Percentiles rank a stretch among this genome's conserved stretches.
Conservation (phyloP, 495 filamentous ascomycete species). For the Neurospora terricola region DNA sequence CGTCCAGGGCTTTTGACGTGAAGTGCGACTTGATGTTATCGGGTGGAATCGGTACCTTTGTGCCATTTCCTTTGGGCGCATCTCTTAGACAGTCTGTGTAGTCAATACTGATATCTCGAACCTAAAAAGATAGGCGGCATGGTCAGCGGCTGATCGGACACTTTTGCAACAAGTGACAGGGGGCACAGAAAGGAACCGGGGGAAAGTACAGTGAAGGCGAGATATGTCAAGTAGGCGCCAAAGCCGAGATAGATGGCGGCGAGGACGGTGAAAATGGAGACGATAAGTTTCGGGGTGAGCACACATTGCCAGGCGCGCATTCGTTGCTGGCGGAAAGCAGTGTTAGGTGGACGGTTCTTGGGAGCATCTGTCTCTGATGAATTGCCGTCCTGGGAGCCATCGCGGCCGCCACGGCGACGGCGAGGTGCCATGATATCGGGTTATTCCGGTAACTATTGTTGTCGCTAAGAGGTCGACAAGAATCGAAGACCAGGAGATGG, state of each 20-base stretch:
- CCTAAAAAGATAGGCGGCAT: conserved; percentile 38
- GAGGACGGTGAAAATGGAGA: conserved; percentile 26
- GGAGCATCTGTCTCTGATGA: conserved; percentile 14
- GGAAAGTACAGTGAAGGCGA: conserved; percentile 20
- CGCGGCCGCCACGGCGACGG: conserved; percentile 21
- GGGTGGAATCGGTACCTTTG: conserved; percentile 34
- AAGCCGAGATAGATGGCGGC: conserved; percentile 26
- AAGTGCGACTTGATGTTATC: conserved; percentile 56
- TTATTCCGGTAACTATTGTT: background rate
- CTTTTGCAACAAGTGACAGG: background rate
- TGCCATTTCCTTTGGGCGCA: conserved; percentile 31
- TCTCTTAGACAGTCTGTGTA: conserved; percentile 64
- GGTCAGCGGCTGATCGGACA: conserved; percentile 22
- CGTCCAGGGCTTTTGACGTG: conserved; percentile 31
- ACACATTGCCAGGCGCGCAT: conserved; percentile 30
- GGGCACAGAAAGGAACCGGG: background rate
- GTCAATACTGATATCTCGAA: conserved; percentile 83
- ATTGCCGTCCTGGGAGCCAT: conserved; percentile 13
- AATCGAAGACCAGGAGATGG: background rate
- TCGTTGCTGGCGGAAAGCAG: conserved; percentile 28
- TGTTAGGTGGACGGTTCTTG: conserved; percentile 28
- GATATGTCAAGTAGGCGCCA: conserved; percentile 24
- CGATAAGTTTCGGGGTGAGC: conserved; percentile 28
- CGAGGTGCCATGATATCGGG: conserved; percentile 22
- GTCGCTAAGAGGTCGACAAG: background rate